A percentile compares a stretch with the other conserved stretches of the same genome.
phyloP scores from a whole-genome alignment of 2,329 filamentous ascomycete genomes.

The Trichoderma atrobrunneum region DNA sequence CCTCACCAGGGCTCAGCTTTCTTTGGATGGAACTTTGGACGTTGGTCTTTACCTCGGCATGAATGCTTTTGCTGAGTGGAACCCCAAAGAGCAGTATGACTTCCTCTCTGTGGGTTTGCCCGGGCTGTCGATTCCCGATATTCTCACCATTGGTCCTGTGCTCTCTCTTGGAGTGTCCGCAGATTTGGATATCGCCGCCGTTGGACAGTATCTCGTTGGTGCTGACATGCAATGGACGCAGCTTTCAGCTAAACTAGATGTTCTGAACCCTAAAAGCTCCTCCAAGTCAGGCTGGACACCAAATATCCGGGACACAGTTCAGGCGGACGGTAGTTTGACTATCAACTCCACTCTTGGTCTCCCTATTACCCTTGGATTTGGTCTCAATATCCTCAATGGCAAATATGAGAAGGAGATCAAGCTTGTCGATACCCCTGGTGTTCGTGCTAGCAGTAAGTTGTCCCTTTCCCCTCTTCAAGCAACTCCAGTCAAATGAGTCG shows the following conservation, averaged over 20 bases:
- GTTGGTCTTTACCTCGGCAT: background rate
- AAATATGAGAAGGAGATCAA: constrained; percentile 9
- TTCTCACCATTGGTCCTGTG: background rate
- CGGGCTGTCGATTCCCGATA: background rate
- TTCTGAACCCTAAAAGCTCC: background rate
- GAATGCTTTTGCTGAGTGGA: constrained; percentile 6
- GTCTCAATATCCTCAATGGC: background rate
- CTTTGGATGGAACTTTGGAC: background rate
- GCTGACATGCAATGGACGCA: background rate
- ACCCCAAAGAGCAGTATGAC: background rate
- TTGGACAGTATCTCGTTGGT: constrained; percentile 1
- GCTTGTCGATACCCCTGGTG: background rate
- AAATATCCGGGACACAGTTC: background rate
- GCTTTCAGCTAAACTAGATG: background rate
- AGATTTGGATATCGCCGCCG: background rate
- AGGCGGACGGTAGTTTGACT: background rate
- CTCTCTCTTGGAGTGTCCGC: background rate
- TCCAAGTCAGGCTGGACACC: background rate
- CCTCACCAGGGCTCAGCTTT: constrained; percentile 1
- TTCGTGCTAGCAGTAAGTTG: background rate
- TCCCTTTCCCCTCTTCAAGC: background rate
- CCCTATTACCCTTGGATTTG: background rate
- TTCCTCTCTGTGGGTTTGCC: background rate
- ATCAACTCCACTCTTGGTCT: background rate
- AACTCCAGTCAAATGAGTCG: background rate